Percentiles rank a stretch among this genome's conserved stretches.
Conservation (phyloP, 306 rosid genomes). For the Corylus americana region DNA sequence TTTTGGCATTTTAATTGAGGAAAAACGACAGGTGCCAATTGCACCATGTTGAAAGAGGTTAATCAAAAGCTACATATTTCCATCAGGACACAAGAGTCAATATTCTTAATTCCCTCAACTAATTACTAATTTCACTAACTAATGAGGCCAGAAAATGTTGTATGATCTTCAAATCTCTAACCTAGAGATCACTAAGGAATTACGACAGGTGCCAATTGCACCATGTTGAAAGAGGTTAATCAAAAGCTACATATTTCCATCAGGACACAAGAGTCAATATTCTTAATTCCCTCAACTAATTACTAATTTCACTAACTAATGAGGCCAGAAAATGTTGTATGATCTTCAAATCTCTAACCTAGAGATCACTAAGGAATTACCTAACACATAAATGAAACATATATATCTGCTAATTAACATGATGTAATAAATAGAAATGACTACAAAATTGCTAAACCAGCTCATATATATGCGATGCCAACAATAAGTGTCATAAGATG, state of each 20-base stretch:
- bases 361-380: no score
- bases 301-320: background rate
- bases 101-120: background rate
- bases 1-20: background rate
- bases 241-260: slow-evolving; percentile 35
- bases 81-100: slow-evolving; percentile 26
- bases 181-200: no score
- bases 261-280: slow-evolving; percentile 18
- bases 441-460: slow-evolving; percentile 2
- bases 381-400: background rate
- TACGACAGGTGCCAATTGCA: background rate
- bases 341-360: no score
- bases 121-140: background rate
- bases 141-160: background rate
- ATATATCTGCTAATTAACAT: background rate
- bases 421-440: background rate
- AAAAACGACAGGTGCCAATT: background rate
- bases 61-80: slow-evolving; percentile 33
- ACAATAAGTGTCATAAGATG: background rate
- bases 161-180: slow-evolving; percentile 25
- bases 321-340: background rate
- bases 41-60: background rate
- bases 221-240: background rate
- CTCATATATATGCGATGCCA: background rate
- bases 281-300: background rate